These are phyloP conservation scores for Prunus yedoensis DNA, from an alignment of 331 rosid species.

Conservation along the genomic window DNA sequence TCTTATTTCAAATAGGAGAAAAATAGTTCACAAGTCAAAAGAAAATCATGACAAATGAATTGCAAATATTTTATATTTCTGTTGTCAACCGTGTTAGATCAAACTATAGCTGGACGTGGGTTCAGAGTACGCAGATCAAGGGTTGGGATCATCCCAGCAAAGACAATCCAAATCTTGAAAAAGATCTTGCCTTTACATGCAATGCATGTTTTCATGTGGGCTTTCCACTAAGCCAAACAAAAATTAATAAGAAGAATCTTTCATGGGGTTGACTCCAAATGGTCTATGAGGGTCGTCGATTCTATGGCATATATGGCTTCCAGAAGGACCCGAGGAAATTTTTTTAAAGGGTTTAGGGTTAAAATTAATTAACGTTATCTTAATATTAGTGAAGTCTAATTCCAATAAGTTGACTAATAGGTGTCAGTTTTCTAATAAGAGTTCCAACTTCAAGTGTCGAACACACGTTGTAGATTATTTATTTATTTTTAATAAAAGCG, in stretches of 20 bases:
- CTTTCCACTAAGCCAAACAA: neutral
- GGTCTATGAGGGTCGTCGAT: neutral
- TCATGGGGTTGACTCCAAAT: neutral
- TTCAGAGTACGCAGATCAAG: neutral
- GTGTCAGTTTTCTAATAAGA: too few relatives aligned
- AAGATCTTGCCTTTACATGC: constrained; percentile 20
- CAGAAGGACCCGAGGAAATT: neutral
- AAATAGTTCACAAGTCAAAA: neutral
- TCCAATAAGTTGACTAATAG: too few relatives aligned
- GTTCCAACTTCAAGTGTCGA: too few relatives aligned
- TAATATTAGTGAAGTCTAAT: too few relatives aligned
- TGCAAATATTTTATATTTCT: neutral
- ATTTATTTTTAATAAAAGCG: rapidly evolving
- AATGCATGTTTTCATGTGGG: constrained; percentile 18
- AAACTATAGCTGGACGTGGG: constrained; percentile 5
- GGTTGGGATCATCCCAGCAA: constrained; percentile 3
- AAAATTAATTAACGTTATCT: too few relatives aligned
- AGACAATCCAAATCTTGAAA: constrained; percentile 24
- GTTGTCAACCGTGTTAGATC: constrained; percentile 7
- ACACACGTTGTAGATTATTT: too few relatives aligned
- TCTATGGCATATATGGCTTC: too few relatives aligned
- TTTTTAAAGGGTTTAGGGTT: too few relatives aligned
- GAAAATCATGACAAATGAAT: neutral
- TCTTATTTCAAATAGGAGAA: neutral
- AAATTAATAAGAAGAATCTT: neutral